These are phyloP conservation scores for Hansenula lynferdii DNA, from an alignment of 1,139 yeast species.

Conservation along the genomic window DNA sequence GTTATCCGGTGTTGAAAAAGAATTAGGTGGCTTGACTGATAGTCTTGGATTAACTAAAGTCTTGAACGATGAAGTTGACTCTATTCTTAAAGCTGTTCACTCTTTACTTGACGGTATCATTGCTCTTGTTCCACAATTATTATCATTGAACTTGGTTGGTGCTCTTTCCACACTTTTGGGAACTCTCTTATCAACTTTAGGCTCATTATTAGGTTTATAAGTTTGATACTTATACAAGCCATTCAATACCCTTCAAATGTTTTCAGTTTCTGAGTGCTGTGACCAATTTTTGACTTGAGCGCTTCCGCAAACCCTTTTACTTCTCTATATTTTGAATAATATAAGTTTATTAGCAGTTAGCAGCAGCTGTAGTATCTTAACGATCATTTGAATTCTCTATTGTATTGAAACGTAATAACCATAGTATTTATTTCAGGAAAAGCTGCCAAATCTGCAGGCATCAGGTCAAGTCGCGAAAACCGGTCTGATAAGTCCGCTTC, in stretches of 20 bases:
- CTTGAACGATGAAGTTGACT: slow-evolving; percentile 1
- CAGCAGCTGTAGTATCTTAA: no score
- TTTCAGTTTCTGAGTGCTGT: background rate
- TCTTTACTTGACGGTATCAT: slow-evolving; percentile 6
- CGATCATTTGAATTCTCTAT: no score
- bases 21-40: background rate
- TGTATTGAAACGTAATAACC: no score
- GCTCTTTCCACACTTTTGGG: slow-evolving; percentile 10
- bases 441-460: no score
- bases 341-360: no score
- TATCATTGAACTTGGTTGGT: slow-evolving; percentile 12
- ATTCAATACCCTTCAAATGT: background rate
- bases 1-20: background rate
- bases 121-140: slow-evolving; percentile 5
- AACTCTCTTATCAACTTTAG: slow-evolving; percentile 7
- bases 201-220: slow-evolving; percentile 5
- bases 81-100: slow-evolving; percentile 2
- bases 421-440: no score
- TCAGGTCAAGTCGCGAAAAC: no score
- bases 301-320: no score
- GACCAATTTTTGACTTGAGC: no score
- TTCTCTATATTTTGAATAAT: no score
- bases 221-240: background rate
- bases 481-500: no score
- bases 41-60: slow-evolving; percentile 1